Percentiles rank a stretch among this genome's conserved stretches.
Evolutionary conservation across 2,329 filamentous ascomycete species (phyloP).

Genomic region (Colletotrichum sp.): DNA sequence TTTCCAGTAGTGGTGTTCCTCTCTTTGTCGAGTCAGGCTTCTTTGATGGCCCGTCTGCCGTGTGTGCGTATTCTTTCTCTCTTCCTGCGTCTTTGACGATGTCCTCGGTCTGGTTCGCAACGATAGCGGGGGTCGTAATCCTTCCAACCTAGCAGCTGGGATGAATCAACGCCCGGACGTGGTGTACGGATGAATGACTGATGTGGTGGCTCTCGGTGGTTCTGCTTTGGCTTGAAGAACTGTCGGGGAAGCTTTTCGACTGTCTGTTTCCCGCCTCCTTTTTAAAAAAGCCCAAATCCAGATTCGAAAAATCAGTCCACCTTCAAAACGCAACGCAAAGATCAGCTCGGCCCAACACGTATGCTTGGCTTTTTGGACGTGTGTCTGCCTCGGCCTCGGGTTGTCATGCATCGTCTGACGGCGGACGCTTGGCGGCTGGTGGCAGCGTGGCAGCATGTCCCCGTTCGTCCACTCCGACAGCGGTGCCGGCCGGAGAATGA

Average conservation of each 20-base stretch:
- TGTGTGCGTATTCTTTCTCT: background rate
- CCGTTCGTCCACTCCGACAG: constrained; percentile 9
- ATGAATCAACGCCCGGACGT: background rate
- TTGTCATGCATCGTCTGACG: constrained; percentile 10
- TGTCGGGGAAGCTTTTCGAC: background rate
- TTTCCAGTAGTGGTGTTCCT: background rate
- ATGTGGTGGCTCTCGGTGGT: background rate
- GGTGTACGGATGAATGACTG: background rate
- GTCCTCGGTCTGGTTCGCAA: background rate
- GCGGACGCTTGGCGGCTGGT: constrained; percentile 5
- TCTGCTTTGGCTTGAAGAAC: background rate
- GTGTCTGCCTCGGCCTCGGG: background rate
- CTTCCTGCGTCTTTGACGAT: background rate
- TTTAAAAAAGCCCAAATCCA: background rate
- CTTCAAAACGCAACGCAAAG: background rate
- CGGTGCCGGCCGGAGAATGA: constrained; percentile 12
- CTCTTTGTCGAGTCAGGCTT: background rate
- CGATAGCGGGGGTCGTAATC: background rate
- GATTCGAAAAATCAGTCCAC: constrained; percentile 11
- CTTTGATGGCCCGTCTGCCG: background rate
- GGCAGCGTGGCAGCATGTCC: background rate
- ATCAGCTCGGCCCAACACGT: background rate
- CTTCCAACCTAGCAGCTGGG: background rate
- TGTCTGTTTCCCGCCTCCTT: background rate
- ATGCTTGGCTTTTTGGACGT: background rate